phyloP scores from a whole-genome alignment of 208 protist species.

The Trypanosoma theileri region DNA sequence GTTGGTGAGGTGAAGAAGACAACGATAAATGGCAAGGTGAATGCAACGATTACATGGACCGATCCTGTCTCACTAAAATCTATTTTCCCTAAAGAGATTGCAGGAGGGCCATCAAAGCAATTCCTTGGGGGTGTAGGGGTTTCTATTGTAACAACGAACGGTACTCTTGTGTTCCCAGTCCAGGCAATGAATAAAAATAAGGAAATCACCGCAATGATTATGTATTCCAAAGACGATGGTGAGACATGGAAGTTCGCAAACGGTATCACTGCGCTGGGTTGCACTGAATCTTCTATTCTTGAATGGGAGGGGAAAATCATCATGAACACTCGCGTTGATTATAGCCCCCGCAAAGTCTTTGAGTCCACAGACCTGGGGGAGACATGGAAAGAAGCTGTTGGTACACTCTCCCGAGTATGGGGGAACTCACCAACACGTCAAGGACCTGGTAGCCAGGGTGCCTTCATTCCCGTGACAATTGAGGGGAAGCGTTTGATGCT shows the following conservation, averaged over 20 bases:
- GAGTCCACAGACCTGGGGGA: constrained; percentile 8
- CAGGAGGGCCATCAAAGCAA: background rate
- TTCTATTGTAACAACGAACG: background rate
- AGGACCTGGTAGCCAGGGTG: background rate
- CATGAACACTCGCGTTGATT: background rate
- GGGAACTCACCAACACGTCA: background rate
- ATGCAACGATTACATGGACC: no score
- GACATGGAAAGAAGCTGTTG: constrained; percentile 5
- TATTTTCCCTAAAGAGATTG: background rate
- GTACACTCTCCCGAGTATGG: no score
- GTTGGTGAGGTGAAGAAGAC: no score
- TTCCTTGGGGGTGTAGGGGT: constrained; percentile 3
- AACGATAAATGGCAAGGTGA: no score
- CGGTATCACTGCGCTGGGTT: no score
- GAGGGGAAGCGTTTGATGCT: constrained; percentile 8
- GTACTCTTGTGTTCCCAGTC: constrained; percentile 6
- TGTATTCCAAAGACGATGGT: no score
- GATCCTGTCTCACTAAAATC: no score
- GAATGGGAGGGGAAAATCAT: constrained; percentile 1
- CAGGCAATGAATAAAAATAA: no score
- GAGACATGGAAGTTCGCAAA: no score
- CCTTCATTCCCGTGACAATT: background rate
- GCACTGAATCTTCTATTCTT: no score
- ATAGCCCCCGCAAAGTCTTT: background rate
- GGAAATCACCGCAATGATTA: no score